phyloP scores from a whole-genome alignment of 2,329 filamentous ascomycete species.

The Microdochium bolleyi region DNA sequence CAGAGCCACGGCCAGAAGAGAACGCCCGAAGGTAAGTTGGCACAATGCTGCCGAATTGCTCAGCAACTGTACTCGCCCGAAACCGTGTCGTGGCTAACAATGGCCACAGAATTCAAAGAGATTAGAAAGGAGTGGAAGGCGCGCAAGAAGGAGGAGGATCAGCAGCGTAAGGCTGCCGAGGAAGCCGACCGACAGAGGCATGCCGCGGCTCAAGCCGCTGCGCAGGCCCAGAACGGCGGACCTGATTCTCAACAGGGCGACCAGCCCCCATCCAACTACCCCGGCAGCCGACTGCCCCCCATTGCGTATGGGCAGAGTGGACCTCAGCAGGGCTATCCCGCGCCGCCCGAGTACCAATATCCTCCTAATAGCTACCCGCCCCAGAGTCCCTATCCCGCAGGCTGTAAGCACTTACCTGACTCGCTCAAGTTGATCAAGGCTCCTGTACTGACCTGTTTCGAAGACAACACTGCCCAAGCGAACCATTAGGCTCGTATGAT shows the following conservation, averaged over 20 bases:
- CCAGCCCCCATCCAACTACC: constrained; percentile 47
- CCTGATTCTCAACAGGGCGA: constrained; percentile 39
- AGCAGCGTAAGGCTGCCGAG: constrained; percentile 80
- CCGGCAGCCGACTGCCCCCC: constrained; percentile 36
- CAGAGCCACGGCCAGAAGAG: constrained; percentile 92
- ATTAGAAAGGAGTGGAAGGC: constrained; percentile 99
- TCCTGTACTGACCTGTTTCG: background rate
- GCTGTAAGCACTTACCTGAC: background rate
- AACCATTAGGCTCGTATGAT: background rate
- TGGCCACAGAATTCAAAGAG: constrained; percentile 82
- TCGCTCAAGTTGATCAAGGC: background rate
- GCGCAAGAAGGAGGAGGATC: constrained; percentile 98
- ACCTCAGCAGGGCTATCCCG: constrained; percentile 32
- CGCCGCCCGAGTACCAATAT: constrained; percentile 49
- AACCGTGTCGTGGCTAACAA: background rate
- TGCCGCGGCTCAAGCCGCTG: constrained; percentile 34
- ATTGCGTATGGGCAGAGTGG: background rate
- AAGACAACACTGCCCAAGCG: background rate
- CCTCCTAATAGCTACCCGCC: background rate
- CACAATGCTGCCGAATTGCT: background rate
- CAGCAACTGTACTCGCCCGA: background rate
- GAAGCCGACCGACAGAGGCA: constrained; percentile 66
- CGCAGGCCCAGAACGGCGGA: constrained; percentile 41
- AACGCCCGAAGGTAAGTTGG: constrained; percentile 82
- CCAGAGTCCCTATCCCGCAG: constrained; percentile 1